Conservation (phyloP, 306 rosid genomes). For the Arachis hypogaea region DNA sequence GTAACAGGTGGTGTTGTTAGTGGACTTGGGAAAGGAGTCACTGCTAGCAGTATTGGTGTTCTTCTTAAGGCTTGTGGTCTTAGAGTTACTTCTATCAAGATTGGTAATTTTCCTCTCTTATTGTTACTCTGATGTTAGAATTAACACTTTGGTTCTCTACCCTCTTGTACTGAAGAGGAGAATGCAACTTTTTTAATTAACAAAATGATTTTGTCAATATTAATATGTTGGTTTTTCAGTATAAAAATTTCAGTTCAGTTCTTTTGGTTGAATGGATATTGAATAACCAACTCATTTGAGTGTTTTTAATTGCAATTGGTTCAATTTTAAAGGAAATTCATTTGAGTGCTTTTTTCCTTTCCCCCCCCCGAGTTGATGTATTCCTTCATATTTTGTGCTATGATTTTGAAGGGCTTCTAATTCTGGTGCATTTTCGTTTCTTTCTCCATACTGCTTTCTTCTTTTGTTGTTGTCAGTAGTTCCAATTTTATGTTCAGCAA, state of each 20-base stretch:
- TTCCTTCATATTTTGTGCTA: constrained; percentile 25
- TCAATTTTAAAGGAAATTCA: constrained; percentile 25
- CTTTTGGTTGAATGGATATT: constrained; percentile 26
- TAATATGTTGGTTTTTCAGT: background rate
- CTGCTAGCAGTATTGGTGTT: constrained; percentile 85
- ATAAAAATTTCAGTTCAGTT: constrained; percentile 6
- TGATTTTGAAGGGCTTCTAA: constrained; percentile 20
- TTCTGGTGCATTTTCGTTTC: constrained; percentile 17
- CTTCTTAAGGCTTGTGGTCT: constrained; percentile 86
- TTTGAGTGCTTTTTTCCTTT: background rate
- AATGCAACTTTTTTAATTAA: constrained; percentile 14
- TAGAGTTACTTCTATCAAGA: constrained; percentile 84
- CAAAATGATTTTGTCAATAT: background rate
- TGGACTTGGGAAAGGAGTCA: constrained; percentile 94
- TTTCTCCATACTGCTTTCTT: constrained; percentile 17
- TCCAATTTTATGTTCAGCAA: constrained; percentile 11
- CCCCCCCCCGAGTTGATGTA: background rate
- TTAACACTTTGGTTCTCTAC: background rate
- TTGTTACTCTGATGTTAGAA: background rate
- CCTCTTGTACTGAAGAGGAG: background rate
- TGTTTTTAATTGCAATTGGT: constrained; percentile 8
- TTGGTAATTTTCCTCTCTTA: constrained; percentile 56
- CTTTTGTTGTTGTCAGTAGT: constrained; percentile 9
- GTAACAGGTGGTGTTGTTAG: constrained; percentile 97
- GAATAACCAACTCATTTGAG: constrained; percentile 15